Evolutionary conservation across 768 basidiomycete species (phyloP).

Genomic region (Lentinus tigrinus): DNA sequence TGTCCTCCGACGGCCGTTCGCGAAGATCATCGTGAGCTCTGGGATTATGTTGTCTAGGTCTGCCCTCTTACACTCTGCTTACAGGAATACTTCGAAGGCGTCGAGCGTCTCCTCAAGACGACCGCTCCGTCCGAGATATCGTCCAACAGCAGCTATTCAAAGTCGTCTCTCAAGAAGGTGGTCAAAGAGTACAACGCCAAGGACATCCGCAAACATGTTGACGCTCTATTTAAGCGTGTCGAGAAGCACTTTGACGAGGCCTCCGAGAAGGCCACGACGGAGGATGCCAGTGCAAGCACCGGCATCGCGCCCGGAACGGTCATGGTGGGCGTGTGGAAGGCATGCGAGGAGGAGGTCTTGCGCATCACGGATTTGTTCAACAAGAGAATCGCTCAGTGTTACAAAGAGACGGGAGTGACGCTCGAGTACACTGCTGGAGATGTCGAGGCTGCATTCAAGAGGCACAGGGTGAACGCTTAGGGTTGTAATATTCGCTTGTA

Average conservation of each 20-base stretch:
- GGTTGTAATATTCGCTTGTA: neutral
- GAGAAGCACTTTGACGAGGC: constrained; percentile 95
- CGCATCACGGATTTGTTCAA: constrained; percentile 69
- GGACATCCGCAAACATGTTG: constrained; percentile 87
- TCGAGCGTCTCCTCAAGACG: constrained; percentile 83
- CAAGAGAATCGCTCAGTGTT: constrained; percentile 74
- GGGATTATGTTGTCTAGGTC: neutral
- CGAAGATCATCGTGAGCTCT: constrained; percentile 73
- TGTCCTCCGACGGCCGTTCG: constrained; percentile 81
- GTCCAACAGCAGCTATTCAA: constrained; percentile 72
- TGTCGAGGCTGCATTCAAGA: constrained; percentile 76
- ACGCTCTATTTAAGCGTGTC: constrained; percentile 84
- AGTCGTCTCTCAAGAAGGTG: constrained; percentile 77
- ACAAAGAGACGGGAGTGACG: constrained; percentile 66
- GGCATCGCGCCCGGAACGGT: constrained; percentile 61
- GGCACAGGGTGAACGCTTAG: constrained; percentile 45
- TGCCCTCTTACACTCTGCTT: neutral
- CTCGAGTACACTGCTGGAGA: constrained; percentile 76
- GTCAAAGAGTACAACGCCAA: constrained; percentile 84
- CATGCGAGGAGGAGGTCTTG: constrained; percentile 82
- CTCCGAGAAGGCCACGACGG: constrained; percentile 60
- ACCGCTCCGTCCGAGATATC: constrained; percentile 76
- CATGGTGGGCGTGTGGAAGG: constrained; percentile 85
- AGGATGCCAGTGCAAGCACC: constrained; percentile 46
- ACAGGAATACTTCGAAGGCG: constrained; percentile 93